These are phyloP conservation scores for Kregervanrija fluxuum DNA, from an alignment of 805 yeast genomes.

Conservation along the genomic window DNA sequence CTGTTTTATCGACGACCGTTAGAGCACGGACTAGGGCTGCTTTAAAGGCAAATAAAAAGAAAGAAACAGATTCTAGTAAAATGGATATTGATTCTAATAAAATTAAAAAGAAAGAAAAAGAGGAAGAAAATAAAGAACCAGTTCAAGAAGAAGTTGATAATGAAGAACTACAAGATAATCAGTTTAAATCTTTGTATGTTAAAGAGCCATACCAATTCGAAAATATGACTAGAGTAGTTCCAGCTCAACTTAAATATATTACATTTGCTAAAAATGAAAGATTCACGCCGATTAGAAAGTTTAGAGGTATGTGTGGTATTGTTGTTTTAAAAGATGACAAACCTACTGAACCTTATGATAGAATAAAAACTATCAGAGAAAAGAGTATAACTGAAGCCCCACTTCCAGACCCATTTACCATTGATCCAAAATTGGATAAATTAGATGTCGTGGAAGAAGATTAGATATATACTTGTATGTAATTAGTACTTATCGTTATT, in stretches of 20 bases:
- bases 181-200: slow-evolving; percentile 39
- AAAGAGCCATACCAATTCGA: slow-evolving; percentile 62
- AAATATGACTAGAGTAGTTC: slow-evolving; percentile 84
- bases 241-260: slow-evolving; percentile 78
- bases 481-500: neutral
- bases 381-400: slow-evolving; percentile 68
- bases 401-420: slow-evolving; percentile 60
- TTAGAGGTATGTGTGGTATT: slow-evolving; percentile 61
- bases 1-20: slow-evolving; percentile 88
- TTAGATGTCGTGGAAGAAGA: slow-evolving; percentile 20
- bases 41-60: slow-evolving; percentile 40
- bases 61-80: slow-evolving; percentile 35
- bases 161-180: slow-evolving; percentile 25
- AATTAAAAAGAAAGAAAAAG: slow-evolving; percentile 33
- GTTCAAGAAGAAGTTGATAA: slow-evolving; percentile 15
- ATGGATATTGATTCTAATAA: slow-evolving; percentile 31
- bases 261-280: slow-evolving; percentile 69
- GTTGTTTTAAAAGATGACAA: slow-evolving; percentile 60
- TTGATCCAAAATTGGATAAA: slow-evolving; percentile 36
- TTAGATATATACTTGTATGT: neutral
- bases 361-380: slow-evolving; percentile 81
- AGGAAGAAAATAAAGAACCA: slow-evolving; percentile 11
- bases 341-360: slow-evolving; percentile 53
- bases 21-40: slow-evolving; percentile 90
- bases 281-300: slow-evolving; percentile 76